phyloP scores from a whole-genome alignment of 148 eudicot genomes.

The Rhododendron vialii region DNA sequence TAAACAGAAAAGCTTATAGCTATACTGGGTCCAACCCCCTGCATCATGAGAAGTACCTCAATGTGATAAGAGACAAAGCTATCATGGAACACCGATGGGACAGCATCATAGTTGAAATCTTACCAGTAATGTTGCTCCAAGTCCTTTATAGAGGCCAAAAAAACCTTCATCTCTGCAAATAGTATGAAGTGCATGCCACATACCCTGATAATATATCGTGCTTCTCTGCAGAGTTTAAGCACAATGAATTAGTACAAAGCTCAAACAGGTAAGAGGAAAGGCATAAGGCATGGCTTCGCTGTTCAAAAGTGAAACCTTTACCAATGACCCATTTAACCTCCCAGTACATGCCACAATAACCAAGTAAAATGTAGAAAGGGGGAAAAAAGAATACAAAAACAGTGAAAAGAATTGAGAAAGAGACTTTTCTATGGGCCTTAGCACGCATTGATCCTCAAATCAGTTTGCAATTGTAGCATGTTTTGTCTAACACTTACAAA shows the following conservation, averaged over 20 bases:
- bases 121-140: conserved; percentile 85
- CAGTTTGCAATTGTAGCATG: not conserved
- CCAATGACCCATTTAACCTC: not conserved
- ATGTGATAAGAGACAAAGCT: not conserved
- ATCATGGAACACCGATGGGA: not conserved
- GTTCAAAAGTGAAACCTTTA: not conserved
- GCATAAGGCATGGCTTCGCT: not conserved
- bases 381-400: not conserved
- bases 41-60: conserved; percentile 17
- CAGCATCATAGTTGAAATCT: conserved; percentile 8
- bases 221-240: conserved; percentile 44
- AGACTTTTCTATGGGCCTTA: not conserved
- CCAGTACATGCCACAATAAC: conserved; percentile 3
- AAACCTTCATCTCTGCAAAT: conserved; percentile 80
- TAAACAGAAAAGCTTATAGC: conserved; percentile 91
- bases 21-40: conserved; percentile 93
- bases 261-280: not conserved
- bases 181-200: conserved; percentile 70
- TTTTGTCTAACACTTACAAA: not conserved
- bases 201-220: conserved; percentile 67
- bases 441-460: not conserved
- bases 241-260: conserved; percentile 2
- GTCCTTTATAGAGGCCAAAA: conserved; percentile 77
- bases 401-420: not conserved
- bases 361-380: not conserved